These are phyloP conservation scores for Schizochytrium sp. DNA, from an alignment of 108 stramenopile genomes.

Conservation along the genomic window DNA sequence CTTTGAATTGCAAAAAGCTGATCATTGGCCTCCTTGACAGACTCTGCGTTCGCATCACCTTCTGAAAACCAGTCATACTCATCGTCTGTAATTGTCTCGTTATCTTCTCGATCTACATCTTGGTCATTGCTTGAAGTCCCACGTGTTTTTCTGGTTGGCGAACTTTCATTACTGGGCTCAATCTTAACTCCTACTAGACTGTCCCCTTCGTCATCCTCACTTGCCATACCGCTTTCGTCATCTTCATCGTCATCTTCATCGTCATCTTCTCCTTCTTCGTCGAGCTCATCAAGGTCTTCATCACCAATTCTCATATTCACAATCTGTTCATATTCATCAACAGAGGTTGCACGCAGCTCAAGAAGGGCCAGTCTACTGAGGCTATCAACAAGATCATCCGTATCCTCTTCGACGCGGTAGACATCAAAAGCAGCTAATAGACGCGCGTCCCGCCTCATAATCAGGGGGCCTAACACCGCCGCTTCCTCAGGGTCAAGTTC, in stretches of 20 bases:
- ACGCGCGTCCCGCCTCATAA: constrained; percentile 22
- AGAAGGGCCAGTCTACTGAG: constrained; percentile 35
- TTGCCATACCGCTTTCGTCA: background rate
- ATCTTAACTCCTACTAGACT: background rate
- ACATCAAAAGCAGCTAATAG: constrained; percentile 45
- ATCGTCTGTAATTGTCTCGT: constrained; percentile 42
- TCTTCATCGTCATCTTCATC: background rate
- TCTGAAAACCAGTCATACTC: constrained; percentile 49
- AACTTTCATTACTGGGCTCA: no score
- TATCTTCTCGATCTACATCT: background rate
- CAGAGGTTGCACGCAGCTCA: constrained; percentile 12
- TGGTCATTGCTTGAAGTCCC: background rate
- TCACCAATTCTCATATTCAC: background rate
- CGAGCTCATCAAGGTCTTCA: background rate
- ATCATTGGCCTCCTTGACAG: constrained; percentile 21
- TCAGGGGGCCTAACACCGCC: background rate
- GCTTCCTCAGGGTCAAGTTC: constrained; percentile 47
- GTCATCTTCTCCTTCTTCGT: background rate
- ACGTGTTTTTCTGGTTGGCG: background rate
- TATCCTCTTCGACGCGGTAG: constrained; percentile 9
- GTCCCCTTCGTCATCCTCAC: constrained; percentile 13
- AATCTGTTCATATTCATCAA: constrained; percentile 24
- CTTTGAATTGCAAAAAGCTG: constrained; percentile 4
- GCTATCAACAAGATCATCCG: constrained; percentile 46
- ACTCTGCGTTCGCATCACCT: constrained; percentile 31